Base-by-base conservation (phyloP, 768 basidiomycete genomes). In the Calocybe cyanea region DNA sequence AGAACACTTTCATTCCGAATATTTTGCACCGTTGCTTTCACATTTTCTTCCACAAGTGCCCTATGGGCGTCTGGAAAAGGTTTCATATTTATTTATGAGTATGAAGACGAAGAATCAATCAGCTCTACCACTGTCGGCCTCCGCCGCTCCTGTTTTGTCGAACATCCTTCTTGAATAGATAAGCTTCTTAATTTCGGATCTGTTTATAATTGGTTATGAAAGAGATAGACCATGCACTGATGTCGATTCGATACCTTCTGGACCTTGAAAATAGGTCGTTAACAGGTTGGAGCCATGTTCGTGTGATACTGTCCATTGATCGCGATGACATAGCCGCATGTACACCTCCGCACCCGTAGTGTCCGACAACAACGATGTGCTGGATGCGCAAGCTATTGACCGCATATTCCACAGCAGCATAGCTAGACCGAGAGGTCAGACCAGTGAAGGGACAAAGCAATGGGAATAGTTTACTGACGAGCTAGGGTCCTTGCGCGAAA, bases 21-120 rank as follows among this genome's bases (percentile, higher is more conserved):
- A 23, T 64, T 66, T 35, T 62, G 60, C 13, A 76, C 72, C 43
- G 68, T 68, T 28, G 65, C 41, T 57, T 64, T 69, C 30, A 74
- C 77, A 57, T 78, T 81, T 58, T 75, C 77, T 55, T 73, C 72
- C 8, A 76, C 66, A 49, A 81, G 65, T 14, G 62, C 53, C 23
- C 67, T 58, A 38, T 70, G 63, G 0, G 69, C 70, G 36, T 64
- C 67, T 69, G 24, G 4, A 18, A 25, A 18, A 31, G 11, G 28
- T 17, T 32, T 35, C n/a, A n/a, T 32, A 30, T 14, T 33, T 6
- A 43, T n/a, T 33, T 33, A 10, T 8, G 10, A 20, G 28, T 28
- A 2, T 17, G 15, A 37, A 7, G 20, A 32, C 24, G 17, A 41
- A 31, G 10, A 30, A 23, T 4, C n/a, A n/a, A 7, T 25, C 14